phyloP scores from a whole-genome alignment of 2,329 filamentous ascomycete species.

The Arachnopeziza araneosa region DNA sequence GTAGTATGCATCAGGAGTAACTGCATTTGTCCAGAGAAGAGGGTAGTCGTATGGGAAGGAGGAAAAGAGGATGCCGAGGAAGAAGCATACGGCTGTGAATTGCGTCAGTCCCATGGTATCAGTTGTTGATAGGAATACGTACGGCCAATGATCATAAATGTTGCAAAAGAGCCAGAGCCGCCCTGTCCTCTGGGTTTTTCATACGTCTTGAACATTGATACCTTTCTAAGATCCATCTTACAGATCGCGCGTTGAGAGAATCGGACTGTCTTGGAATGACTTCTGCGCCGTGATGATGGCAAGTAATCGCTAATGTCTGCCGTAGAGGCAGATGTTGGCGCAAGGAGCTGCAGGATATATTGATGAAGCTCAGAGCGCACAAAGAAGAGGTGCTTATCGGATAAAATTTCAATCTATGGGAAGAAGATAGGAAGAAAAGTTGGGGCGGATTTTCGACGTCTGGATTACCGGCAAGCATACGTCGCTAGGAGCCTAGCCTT shows the following conservation, averaged over 20 bases:
- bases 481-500: neutral
- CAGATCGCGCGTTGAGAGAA: neutral
- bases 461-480: neutral
- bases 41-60: conserved; percentile 94
- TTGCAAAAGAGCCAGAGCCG: conserved; percentile 73
- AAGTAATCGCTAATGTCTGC: neutral
- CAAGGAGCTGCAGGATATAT: neutral
- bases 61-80: conserved; percentile 96
- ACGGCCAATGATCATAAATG: conserved; percentile 96
- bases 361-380: neutral
- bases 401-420: neutral
- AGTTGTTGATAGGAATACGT: conserved; percentile 34
- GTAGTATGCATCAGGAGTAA: conserved; percentile 64
- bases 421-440: neutral
- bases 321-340: neutral
- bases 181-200: conserved; percentile 29
- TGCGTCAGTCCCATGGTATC: conserved; percentile 11
- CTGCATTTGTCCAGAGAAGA: conserved; percentile 71
- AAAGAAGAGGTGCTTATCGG: neutral
- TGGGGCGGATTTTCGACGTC: neutral
- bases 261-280: neutral
- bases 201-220: conserved; percentile 25
- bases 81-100: conserved; percentile 77
- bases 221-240: neutral
- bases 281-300: neutral